Evolutionary conservation across 2,329 filamentous ascomycete species (phyloP).

Genomic region (Orbilia brochopaga): DNA sequence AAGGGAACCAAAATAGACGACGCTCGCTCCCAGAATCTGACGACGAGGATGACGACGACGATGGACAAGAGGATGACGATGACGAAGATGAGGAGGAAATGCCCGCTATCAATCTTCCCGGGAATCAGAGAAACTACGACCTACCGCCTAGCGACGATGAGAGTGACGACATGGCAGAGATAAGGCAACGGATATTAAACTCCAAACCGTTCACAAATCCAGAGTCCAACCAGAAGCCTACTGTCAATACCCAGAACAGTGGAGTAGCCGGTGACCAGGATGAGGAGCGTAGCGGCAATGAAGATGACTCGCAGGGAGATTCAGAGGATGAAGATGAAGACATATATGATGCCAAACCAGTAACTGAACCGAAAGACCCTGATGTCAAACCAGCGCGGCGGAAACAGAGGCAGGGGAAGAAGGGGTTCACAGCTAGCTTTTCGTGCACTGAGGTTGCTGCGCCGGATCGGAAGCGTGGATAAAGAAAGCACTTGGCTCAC

Average conservation of each 20-base stretch:
- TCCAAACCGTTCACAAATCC: conserved; percentile 84
- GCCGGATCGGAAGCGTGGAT: conserved; percentile 24
- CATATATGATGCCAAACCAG: conserved; percentile 87
- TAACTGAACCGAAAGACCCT: conserved; percentile 57
- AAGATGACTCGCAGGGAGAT: conserved; percentile 70
- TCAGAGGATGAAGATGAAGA: conserved; percentile 72
- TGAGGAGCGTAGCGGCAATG: conserved; percentile 52
- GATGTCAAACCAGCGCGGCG: conserved; percentile 75
- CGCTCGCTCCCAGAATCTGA: conserved; percentile 59
- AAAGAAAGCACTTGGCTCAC: too few relatives aligned
- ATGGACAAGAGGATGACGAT: conserved; percentile 60
- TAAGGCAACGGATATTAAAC: conserved; percentile 84
- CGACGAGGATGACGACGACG: conserved; percentile 61
- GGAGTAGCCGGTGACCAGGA: neutral
- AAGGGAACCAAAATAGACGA: conserved; percentile 83
- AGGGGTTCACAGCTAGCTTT: conserved; percentile 57
- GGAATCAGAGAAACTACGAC: conserved; percentile 62
- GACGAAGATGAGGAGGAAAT: conserved; percentile 57
- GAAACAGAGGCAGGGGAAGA: conserved; percentile 65
- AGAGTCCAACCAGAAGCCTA: conserved; percentile 54
- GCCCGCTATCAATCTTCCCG: conserved; percentile 66
- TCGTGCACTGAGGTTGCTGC: conserved; percentile 27
- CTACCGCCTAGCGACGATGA: conserved; percentile 68
- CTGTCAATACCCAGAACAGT: conserved; percentile 62
- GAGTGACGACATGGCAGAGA: conserved; percentile 84